phyloP scores from a whole-genome alignment of 805 yeast genomes.

The Lachancea sp. region DNA sequence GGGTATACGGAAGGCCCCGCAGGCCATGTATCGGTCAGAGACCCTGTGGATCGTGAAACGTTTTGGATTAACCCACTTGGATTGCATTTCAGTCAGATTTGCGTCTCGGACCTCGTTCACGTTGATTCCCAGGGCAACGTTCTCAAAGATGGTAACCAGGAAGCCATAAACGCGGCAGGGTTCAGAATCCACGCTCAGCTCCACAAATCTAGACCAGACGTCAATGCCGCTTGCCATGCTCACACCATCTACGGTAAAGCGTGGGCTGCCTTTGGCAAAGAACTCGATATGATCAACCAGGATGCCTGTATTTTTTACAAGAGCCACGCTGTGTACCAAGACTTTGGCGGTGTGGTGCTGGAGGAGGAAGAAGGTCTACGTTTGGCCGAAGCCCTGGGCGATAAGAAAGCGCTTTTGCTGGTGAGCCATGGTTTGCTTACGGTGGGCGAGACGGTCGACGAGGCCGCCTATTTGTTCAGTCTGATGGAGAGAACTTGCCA shows the following conservation, averaged over 20 bases:
- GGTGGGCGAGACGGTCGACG: constrained; percentile 64
- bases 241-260: constrained; percentile 60
- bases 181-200: constrained; percentile 60
- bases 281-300: constrained; percentile 71
- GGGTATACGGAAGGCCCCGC: constrained; percentile 74
- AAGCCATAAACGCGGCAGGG: constrained; percentile 58
- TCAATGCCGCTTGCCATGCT: constrained; percentile 63
- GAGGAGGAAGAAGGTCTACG: constrained; percentile 54
- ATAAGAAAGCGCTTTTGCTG: constrained; percentile 50
- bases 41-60: constrained; percentile 71
- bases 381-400: constrained; percentile 55
- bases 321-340: constrained; percentile 54
- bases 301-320: constrained; percentile 64
- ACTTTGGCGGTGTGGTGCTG: constrained; percentile 73
- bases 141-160: constrained; percentile 41
- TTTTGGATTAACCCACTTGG: constrained; percentile 90
- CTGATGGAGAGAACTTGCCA: constrained; percentile 58
- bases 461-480: constrained; percentile 60
- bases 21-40: constrained; percentile 82
- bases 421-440: constrained; percentile 68
- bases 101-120: constrained; percentile 57
- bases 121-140: constrained; percentile 49
- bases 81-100: constrained; percentile 59
- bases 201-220: constrained; percentile 60
- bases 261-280: constrained; percentile 54